Percentiles rank a stretch among this genome's conserved stretches.
Evolutionary conservation across 495 filamentous ascomycete genomes (phyloP).

Genomic region (Penicillium canescens): DNA sequence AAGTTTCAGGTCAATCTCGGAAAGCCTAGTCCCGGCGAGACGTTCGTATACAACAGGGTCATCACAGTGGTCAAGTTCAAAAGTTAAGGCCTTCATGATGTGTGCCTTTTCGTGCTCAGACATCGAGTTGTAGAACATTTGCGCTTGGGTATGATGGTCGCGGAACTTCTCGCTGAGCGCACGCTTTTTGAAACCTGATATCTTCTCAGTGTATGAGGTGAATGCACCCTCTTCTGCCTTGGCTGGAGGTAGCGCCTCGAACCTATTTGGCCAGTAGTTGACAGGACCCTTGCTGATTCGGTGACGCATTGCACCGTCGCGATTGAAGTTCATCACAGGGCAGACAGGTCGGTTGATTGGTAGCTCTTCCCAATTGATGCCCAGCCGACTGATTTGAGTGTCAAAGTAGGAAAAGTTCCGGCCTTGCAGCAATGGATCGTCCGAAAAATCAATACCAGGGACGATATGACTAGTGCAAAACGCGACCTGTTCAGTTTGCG

Average conservation of each 20-base stretch:
- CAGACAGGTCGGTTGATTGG: conserved; percentile 80
- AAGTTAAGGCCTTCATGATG: conserved; percentile 66
- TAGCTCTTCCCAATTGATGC: conserved; percentile 82
- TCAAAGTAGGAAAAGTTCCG: conserved; percentile 89
- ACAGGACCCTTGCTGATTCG: conserved; percentile 66
- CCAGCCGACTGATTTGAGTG: conserved; percentile 80
- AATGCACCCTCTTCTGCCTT: conserved; percentile 62
- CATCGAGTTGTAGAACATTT: conserved; percentile 80
- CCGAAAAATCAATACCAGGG: conserved; percentile 82
- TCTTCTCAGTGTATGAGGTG: conserved; percentile 63
- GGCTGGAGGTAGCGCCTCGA: conserved; percentile 62
- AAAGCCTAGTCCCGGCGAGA: conserved; percentile 66
- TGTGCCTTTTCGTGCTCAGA: conserved; percentile 69
- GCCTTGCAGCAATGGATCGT: conserved; percentile 81
- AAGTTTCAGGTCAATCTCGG: conserved; percentile 71
- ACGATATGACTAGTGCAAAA: conserved; percentile 87
- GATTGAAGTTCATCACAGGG: conserved; percentile 54
- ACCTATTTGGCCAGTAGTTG: conserved; percentile 91
- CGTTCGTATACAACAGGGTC: conserved; percentile 78
- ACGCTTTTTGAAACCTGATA: conserved; percentile 69
- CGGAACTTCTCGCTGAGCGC: conserved; percentile 74
- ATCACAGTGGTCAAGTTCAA: conserved; percentile 90
- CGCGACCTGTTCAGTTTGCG: conserved; percentile 78
- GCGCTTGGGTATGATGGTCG: conserved; percentile 67
- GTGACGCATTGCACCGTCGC: conserved; percentile 41